A percentile compares a stretch with the other conserved stretches of the same genome.
Evolutionary conservation across 169 alveolate species (phyloP).

Genomic region (Amoebophrya sp.): DNA sequence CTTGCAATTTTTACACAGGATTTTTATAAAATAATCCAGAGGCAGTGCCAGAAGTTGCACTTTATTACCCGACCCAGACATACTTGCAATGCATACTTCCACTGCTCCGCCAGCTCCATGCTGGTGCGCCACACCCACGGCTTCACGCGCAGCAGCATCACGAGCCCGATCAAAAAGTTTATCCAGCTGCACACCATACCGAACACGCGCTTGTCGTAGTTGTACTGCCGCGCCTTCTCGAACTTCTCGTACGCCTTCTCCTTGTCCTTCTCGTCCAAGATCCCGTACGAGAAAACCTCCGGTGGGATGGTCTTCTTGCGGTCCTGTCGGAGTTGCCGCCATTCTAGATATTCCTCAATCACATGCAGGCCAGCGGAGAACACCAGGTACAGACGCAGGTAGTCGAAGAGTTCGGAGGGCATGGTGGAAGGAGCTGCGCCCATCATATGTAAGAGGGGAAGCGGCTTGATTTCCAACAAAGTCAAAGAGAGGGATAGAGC

Average conservation of each 20-base stretch:
- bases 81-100: too few relatives aligned
- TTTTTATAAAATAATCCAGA: too few relatives aligned
- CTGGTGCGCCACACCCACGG: slow-evolving; percentile 42
- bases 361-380: neutral
- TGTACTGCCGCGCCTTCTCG: slow-evolving; percentile 43
- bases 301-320: slow-evolving; percentile 23
- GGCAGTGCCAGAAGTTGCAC: too few relatives aligned
- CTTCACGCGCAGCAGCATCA: slow-evolving; percentile 39
- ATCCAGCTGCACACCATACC: slow-evolving; percentile 42
- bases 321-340: slow-evolving; percentile 41
- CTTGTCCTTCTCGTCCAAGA: neutral
- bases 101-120: neutral
- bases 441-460: too few relatives aligned
- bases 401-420: neutral
- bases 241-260: slow-evolving; percentile 32
- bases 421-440: too few relatives aligned
- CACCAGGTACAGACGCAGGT: neutral
- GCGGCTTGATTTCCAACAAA: too few relatives aligned
- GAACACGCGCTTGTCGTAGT: slow-evolving; percentile 48
- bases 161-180: slow-evolving; percentile 28
- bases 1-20: too few relatives aligned
- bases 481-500: too few relatives aligned
- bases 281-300: slow-evolving; percentile 10
- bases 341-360: slow-evolving; percentile 46
- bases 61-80: too few relatives aligned